Evolutionary conservation across 2,329 filamentous ascomycete species (phyloP).

Genomic region (Xylaria sp.): DNA sequence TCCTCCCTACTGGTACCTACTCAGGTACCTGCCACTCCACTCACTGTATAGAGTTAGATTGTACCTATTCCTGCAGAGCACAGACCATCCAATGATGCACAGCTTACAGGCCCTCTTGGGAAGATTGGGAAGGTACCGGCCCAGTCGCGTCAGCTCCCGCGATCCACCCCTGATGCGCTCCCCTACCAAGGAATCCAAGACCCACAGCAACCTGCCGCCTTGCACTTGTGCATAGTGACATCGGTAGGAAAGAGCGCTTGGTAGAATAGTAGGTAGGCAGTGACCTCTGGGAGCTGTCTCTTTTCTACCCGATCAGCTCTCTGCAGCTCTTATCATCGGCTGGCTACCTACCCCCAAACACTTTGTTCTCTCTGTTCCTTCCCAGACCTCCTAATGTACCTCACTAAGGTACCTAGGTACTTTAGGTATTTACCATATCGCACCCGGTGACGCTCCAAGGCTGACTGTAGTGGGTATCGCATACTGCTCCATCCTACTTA

Average conservation of each 20-base stretch:
- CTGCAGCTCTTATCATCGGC: background rate
- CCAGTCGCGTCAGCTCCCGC: slow-evolving; percentile 44
- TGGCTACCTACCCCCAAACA: background rate
- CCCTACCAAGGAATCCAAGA: slow-evolving; percentile 4
- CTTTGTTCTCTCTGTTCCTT: background rate
- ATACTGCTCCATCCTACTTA: slow-evolving; percentile 4
- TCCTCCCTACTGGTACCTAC: slow-evolving; percentile 18
- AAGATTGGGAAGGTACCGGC: slow-evolving; percentile 22
- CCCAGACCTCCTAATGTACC: background rate
- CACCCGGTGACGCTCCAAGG: slow-evolving; percentile 11
- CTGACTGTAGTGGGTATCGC: slow-evolving; percentile 14
- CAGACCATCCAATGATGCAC: slow-evolving; percentile 41
- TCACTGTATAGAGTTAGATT: background rate
- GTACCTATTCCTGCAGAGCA: slow-evolving; percentile 22
- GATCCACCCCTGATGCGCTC: slow-evolving; percentile 16
- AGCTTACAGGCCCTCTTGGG: slow-evolving; percentile 32
- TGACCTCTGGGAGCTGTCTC: background rate
- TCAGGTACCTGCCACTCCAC: slow-evolving; percentile 1
- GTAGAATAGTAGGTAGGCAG: background rate
- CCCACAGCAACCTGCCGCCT: slow-evolving; percentile 20
- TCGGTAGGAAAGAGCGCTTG: background rate
- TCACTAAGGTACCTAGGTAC: background rate
- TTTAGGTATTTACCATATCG: background rate
- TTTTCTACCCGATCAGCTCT: background rate
- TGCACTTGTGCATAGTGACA: background rate